Evolutionary conservation across 176 grass and related monocot species (phyloP).

Genomic region (Sorghum bicolor): Sorghum_bicolor_NCBIv3 NC_012872.2:6752501-6753000

Average conservation of each 20-base stretch:
- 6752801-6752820: neutral
- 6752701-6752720: neutral
- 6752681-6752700: neutral
- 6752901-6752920: neutral
- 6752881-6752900: neutral
- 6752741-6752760: neutral
- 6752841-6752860: too few relatives aligned
- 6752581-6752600: neutral
- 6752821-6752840: neutral
- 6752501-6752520: neutral
- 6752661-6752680: neutral
- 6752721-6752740: neutral
- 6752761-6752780: slow-evolving; percentile 22
- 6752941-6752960: neutral
- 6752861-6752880: neutral
- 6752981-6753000: neutral
- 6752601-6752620: neutral
- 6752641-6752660: too few relatives aligned
- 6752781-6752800: neutral
- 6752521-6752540: slow-evolving; percentile 36
- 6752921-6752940: neutral
- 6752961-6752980: neutral
- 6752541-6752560: neutral
- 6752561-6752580: neutral
- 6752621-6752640: neutral